Evolutionary conservation across 176 grass and related monocot species (phyloP).

Genomic region (Eremochloa ophiuroides): DNA sequence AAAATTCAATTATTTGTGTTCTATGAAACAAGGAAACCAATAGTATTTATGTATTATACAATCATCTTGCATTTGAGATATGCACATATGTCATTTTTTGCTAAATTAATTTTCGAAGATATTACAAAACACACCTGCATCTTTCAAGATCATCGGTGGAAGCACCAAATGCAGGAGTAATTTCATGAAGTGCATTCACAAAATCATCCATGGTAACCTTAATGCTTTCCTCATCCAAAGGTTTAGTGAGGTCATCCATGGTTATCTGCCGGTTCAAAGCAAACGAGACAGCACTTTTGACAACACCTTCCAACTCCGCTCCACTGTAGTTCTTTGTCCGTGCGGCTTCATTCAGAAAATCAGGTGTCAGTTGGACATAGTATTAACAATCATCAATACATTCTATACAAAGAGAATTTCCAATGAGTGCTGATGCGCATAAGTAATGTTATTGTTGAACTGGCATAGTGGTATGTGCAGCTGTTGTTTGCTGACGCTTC

Average conservation of each 20-base stretch:
- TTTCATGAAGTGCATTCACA: constrained; percentile 89
- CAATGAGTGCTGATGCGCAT: neutral
- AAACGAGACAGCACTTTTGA: constrained; percentile 94
- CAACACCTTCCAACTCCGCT: constrained; percentile 97
- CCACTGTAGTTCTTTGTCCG: constrained; percentile 95
- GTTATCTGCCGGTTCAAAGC: constrained; percentile 87
- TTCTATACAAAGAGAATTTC: constrained; percentile 1
- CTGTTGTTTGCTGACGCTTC: neutral
- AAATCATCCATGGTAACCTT: constrained; percentile 99
- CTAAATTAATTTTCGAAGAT: neutral
- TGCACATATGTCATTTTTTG: neutral
- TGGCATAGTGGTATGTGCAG: neutral
- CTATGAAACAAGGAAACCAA: constrained; percentile 11
- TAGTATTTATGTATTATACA: neutral
- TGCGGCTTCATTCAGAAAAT: constrained; percentile 65
- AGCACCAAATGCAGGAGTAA: constrained; percentile 89
- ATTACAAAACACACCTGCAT: constrained; percentile 70
- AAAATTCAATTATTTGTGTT: neutral
- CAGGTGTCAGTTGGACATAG: constrained; percentile 4
- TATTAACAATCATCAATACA: constrained; percentile 18
- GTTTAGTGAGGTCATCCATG: constrained; percentile 94
- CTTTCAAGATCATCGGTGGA: constrained; percentile 92
- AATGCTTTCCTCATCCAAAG: constrained; percentile 88
- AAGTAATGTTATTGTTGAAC: constrained; percentile 1
- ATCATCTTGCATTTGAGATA: constrained; percentile 12